phyloP scores from a whole-genome alignment of 352 stramenopile species.

The Achlya hypogyna region DNA sequence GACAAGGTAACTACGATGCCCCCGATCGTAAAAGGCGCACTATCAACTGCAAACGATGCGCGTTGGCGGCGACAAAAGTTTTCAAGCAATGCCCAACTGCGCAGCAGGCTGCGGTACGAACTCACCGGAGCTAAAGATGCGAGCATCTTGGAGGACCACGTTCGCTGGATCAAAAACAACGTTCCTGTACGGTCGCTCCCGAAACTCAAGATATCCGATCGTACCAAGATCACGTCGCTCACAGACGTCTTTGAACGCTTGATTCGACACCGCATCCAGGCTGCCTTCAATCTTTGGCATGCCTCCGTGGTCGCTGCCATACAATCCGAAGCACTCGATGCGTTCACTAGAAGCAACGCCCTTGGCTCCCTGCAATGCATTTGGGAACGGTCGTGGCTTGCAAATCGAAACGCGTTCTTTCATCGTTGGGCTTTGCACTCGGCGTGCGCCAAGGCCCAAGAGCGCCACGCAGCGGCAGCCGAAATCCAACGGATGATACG shows the following conservation, averaged over 20 bases:
- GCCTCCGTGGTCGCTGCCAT: not conserved
- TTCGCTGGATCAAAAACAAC: slow-evolving; percentile 20
- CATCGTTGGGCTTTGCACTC: not conserved
- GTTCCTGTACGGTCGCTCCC: slow-evolving; percentile 9
- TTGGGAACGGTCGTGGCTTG: slow-evolving; percentile 15
- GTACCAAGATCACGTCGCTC: slow-evolving; percentile 17
- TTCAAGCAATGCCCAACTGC: not conserved
- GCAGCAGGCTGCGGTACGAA: not conserved
- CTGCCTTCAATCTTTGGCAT: slow-evolving; percentile 12
- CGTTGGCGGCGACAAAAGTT: no score
- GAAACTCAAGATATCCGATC: slow-evolving; percentile 6
- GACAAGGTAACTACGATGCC: no score
- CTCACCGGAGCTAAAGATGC: not conserved
- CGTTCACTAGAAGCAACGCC: slow-evolving; percentile 2
- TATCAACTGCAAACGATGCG: no score
- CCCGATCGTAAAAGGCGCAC: no score
- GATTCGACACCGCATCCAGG: not conserved
- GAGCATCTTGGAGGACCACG: not conserved
- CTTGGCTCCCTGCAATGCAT: slow-evolving; percentile 9
- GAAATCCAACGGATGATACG: slow-evolving; percentile 27
- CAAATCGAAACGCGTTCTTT: not conserved
- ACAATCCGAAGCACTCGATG: not conserved
- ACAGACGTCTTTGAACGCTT: slow-evolving; percentile 9
- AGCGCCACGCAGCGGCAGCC: slow-evolving; percentile 29
- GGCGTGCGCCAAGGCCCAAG: slow-evolving; percentile 8